Conservation (phyloP, 2,329 filamentous ascomycete genomes). For the Colletotrichum australisinense region DNA sequence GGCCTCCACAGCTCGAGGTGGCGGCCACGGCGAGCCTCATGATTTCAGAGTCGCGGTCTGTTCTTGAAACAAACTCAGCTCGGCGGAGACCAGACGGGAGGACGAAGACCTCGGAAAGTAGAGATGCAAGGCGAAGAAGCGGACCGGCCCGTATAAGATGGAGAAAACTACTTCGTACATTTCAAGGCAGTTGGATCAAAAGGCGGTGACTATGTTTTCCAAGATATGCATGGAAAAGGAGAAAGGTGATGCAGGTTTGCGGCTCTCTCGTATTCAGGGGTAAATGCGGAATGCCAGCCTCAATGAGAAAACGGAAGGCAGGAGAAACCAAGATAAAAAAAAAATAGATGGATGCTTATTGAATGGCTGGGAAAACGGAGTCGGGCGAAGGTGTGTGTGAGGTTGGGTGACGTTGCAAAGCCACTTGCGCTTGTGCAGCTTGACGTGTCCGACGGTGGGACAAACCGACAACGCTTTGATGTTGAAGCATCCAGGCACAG, state of each 20-base stretch:
- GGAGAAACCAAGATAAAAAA: not conserved
- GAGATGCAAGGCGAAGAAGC: not conserved
- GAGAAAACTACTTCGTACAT: not conserved
- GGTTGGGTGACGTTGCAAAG: conserved; percentile 12
- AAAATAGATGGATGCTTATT: not conserved
- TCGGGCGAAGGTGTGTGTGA: not conserved
- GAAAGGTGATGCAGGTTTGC: not conserved
- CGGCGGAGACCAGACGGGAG: conserved; percentile 5
- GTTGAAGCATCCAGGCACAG: not conserved
- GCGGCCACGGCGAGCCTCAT: not conserved
- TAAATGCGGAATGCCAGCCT: not conserved
- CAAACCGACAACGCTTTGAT: conserved; percentile 6
- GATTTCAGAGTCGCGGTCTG: not conserved
- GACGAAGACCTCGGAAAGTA: conserved; percentile 1
- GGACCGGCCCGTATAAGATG: conserved; percentile 7
- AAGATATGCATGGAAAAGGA: not conserved
- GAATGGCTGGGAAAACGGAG: conserved; percentile 17
- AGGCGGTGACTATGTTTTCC: conserved; percentile 6
- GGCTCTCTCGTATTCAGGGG: conserved; percentile 6
- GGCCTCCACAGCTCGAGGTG: not conserved
- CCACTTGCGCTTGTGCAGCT: conserved; percentile 17
- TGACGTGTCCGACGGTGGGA: conserved; percentile 20
- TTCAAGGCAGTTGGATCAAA: not conserved
- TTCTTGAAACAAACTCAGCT: conserved; percentile 10
- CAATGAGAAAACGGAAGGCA: not conserved